These are phyloP conservation scores for Chimonanthus salicifolius DNA, from an alignment of 164 flowering plant genomes.

Conservation along the genomic window DNA sequence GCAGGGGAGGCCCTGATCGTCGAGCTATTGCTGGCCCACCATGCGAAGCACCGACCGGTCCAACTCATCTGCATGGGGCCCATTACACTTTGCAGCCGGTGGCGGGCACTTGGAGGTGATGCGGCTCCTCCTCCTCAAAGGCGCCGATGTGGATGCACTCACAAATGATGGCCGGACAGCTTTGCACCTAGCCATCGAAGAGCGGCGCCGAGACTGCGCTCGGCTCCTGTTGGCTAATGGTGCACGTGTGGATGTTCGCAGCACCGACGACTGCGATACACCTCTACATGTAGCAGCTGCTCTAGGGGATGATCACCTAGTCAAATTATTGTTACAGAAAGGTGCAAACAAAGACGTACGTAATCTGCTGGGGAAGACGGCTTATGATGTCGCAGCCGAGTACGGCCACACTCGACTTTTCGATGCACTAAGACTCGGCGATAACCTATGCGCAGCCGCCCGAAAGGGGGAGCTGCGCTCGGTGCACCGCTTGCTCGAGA, in stretches of 20 bases:
- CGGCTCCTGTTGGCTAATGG: conserved; percentile 47
- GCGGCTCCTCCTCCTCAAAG: conserved; percentile 50
- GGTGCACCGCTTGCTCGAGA: conserved; percentile 40
- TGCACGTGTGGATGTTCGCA: conserved; percentile 31
- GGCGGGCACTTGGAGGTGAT: conserved; percentile 57
- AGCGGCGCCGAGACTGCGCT: conserved; percentile 49
- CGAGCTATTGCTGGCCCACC: conserved; percentile 54
- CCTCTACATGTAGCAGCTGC: conserved; percentile 54
- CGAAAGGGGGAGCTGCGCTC: conserved; percentile 56
- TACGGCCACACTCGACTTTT: conserved; percentile 45
- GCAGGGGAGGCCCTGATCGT: conserved; percentile 63
- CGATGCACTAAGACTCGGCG: conserved; percentile 54
- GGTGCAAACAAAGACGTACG: conserved; percentile 66
- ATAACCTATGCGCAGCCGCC: conserved; percentile 46
- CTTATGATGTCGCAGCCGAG: conserved; percentile 59
- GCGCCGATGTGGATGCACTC: conserved; percentile 38
- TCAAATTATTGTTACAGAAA: conserved; percentile 49
- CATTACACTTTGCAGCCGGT: conserved; percentile 53
- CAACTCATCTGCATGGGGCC: conserved; percentile 34
- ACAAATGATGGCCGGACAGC: conserved; percentile 59
- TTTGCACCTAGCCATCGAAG: conserved; percentile 55
- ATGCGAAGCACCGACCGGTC: conserved; percentile 42
- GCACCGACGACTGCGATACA: conserved; percentile 39
- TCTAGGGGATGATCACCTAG: conserved; percentile 58
- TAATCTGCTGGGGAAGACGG: conserved; percentile 47